Evolutionary conservation across 495 filamentous ascomycete genomes (phyloP), one percentile per base, ranked within the genome.

Genomic region (Bacidia rubella): DNA sequence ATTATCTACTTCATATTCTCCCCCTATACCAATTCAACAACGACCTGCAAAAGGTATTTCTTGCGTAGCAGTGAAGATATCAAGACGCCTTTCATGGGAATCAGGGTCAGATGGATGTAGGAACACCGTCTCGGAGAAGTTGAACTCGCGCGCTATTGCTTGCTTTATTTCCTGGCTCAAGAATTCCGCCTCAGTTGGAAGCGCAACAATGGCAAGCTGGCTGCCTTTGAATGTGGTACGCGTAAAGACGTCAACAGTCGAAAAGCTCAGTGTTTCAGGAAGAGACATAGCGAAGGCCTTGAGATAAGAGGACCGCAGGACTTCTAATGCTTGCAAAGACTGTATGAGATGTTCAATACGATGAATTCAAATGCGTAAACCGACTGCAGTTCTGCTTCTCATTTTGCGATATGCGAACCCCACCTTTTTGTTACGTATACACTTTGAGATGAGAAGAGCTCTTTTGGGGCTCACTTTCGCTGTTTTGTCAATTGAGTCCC

Each of bases 41-140:
- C 15, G 29, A 5, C 84, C 84, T 0, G 84, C 81, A 54, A 86
- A 86, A 2, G 80, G 77, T 17, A 87, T 62, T 57, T 86, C 82
- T 11, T 62, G 60, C 3, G 66, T 61, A 23, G 68, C 60, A 17
- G 77, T 80, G 70, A 85, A 85, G 63, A 87, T 87, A 56, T 84
- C 76, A 46, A 84, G 69, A 2, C 41, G 32, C 29, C 44, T 46
- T 38, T 46, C 47, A 29, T n/a, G n/a, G 21, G 44, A 11, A 19
- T 44, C 27, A 5, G 23, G 20, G 41, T 23, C 3, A 27, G 56
- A 51, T 12, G 73, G 69, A 62, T 87, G 77, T 12, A 92, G 66
- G 66, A 90, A 94, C 49, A 89, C 82, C 1, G 81, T 90, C 61
- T 92, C 87, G 2, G 84, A 87, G 57, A 87, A 73, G 57, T 90